A percentile compares a stretch with the other conserved stretches of the same genome.
These are phyloP conservation scores for Blastobotrys aristatus DNA, from an alignment of 1,139 yeast species.

Conservation along the genomic window DNA sequence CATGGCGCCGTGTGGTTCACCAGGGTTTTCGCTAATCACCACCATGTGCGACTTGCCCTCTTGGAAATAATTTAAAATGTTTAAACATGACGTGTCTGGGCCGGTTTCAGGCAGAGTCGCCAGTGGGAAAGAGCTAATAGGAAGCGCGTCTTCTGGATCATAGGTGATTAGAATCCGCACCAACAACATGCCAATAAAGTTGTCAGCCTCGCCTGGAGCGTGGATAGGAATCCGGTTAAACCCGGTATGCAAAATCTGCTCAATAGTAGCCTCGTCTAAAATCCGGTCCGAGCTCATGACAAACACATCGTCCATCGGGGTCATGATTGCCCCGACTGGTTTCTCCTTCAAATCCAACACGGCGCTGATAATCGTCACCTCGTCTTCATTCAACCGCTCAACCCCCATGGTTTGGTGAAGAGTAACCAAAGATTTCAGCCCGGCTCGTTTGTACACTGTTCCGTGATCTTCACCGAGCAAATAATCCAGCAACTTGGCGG, in stretches of 20 bases:
- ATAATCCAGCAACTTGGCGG: conserved; percentile 73
- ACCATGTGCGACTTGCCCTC: conserved; percentile 99
- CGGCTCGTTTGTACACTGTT: conserved; percentile 86
- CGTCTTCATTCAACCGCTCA: conserved; percentile 87
- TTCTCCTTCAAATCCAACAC: conserved; percentile 92
- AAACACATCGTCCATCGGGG: conserved; percentile 86
- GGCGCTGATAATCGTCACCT: conserved; percentile 91
- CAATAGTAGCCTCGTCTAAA: conserved; percentile 79
- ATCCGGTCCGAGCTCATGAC: conserved; percentile 83
- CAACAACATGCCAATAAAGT: conserved; percentile 91
- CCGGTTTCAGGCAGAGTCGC: conserved; percentile 96
- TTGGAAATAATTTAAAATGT: conserved; percentile 91
- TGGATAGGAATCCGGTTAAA: conserved; percentile 96
- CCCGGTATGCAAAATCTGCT: conserved; percentile 88
- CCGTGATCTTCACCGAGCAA: conserved; percentile 95
- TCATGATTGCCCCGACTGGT: conserved; percentile 82
- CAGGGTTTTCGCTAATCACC: conserved; percentile 81
- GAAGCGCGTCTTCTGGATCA: conserved; percentile 93
- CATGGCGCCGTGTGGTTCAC: conserved; percentile 78
- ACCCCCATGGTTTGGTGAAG: conserved; percentile 94
- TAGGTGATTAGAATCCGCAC: conserved; percentile 90
- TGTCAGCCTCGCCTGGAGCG: conserved; percentile 80
- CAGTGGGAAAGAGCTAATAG: conserved; percentile 88
- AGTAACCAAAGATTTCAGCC: conserved; percentile 87
- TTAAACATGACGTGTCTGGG: conserved; percentile 86